Evolutionary conservation across 129 eudicot genomes (phyloP).

Genomic region (Chrysanthemum seticuspe): DNA sequence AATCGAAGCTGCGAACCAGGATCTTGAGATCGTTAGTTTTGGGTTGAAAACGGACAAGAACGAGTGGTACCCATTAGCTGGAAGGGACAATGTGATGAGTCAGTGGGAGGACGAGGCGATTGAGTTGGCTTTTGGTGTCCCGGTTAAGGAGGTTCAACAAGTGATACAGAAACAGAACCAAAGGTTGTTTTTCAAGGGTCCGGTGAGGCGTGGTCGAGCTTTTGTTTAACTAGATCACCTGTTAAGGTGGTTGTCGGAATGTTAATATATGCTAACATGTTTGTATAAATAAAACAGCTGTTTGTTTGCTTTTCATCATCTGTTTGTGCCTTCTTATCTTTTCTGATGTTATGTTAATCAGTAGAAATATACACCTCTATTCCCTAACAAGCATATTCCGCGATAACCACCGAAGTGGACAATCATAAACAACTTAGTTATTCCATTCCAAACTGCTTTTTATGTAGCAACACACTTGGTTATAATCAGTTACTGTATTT

Average conservation of each 20-base stretch:
- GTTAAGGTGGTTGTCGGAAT: slow-evolving; percentile 13
- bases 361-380: too few relatives aligned
- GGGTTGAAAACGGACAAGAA: slow-evolving; percentile 48
- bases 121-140: slow-evolving; percentile 51
- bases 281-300: slow-evolving; percentile 31
- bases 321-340: not conserved
- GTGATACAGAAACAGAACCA: slow-evolving; percentile 47
- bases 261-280: slow-evolving; percentile 22
- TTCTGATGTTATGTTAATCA: not conserved
- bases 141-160: slow-evolving; percentile 47
- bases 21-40: slow-evolving; percentile 53
- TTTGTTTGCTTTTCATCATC: not conserved
- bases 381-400: too few relatives aligned
- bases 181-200: slow-evolving; percentile 58
- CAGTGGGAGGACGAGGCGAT: slow-evolving; percentile 61
- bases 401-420: too few relatives aligned
- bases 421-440: too few relatives aligned
- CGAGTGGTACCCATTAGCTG: slow-evolving; percentile 50
- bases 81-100: slow-evolving; percentile 45
- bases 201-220: slow-evolving; percentile 40
- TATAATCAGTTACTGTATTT: too few relatives aligned
- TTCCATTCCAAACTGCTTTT: too few relatives aligned
- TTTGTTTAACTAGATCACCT: not conserved
- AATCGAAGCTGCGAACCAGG: slow-evolving; percentile 46
- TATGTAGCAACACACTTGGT: too few relatives aligned